Conservation (phyloP, 2,329 filamentous ascomycete species). For the Ophiocordyceps sinensis region DNA sequence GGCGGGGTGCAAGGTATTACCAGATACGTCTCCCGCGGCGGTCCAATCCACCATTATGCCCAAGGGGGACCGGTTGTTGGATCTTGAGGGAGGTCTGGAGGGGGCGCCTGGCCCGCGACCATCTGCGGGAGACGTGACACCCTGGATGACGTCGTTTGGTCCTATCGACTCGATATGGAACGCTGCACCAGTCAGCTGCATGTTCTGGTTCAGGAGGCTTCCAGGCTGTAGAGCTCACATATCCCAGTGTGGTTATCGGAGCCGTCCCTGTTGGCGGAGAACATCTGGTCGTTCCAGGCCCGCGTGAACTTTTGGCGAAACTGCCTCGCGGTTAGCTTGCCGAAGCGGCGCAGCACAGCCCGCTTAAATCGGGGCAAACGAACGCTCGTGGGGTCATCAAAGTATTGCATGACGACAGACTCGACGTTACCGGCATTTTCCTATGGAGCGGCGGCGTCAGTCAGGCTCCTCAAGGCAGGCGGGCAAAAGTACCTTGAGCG, state of each 20-base stretch:
- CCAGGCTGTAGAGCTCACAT: constrained; percentile 19
- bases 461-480: not conserved
- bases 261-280: constrained; percentile 39
- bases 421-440: constrained; percentile 30
- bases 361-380: not conserved
- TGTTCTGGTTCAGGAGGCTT: not conserved
- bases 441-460: constrained; percentile 8
- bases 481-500: constrained; percentile 22
- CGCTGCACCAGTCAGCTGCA: constrained; percentile 20
- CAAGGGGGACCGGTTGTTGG: constrained; percentile 41
- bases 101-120: constrained; percentile 30
- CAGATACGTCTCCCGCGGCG: constrained; percentile 24
- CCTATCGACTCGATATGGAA: constrained; percentile 42
- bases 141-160: constrained; percentile 27
- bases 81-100: constrained; percentile 48
- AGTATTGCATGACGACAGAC: constrained; percentile 36
- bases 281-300: constrained; percentile 41
- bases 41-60: constrained; percentile 33
- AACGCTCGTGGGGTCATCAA: constrained; percentile 28
- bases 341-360: not conserved
- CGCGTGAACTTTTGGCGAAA: constrained; percentile 30
- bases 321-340: constrained; percentile 12
- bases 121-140: constrained; percentile 24
- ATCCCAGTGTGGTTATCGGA: constrained; percentile 24
- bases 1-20: constrained; percentile 14